Conservation (phyloP, 176 grass and related monocot genomes). For the Carex parvula region DNA sequence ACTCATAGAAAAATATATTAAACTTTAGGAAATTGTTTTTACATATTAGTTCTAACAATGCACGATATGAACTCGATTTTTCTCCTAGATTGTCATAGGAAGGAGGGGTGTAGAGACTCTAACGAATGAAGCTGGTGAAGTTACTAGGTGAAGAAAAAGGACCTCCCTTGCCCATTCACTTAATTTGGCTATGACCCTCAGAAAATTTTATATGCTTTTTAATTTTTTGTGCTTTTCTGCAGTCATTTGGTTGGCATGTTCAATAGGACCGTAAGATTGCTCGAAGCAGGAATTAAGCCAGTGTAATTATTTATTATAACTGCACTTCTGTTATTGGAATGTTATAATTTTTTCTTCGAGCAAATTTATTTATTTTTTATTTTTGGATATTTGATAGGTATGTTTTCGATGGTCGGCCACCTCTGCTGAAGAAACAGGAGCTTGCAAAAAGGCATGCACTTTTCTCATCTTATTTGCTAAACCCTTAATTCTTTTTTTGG, state of each 20-base stretch:
- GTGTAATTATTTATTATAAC: slow-evolving; percentile 53
- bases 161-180: background rate
- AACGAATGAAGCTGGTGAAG: slow-evolving; percentile 85
- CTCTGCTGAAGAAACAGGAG: slow-evolving; percentile 81
- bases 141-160: slow-evolving; percentile 57
- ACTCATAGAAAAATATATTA: background rate
- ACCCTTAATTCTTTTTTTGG: slow-evolving; percentile 22
- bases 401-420: slow-evolving; percentile 95
- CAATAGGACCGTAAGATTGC: slow-evolving; percentile 69
- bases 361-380: slow-evolving; percentile 33
- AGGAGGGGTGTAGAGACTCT: slow-evolving; percentile 67
- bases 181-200: background rate
- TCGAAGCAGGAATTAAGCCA: slow-evolving; percentile 90
- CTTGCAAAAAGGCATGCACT: slow-evolving; percentile 56
- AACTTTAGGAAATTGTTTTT: background rate
- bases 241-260: slow-evolving; percentile 95
- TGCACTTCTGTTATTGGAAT: slow-evolving; percentile 9
- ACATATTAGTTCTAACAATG: background rate
- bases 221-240: background rate
- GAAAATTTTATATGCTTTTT: background rate
- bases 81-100: slow-evolving; percentile 70
- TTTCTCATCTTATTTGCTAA: slow-evolving; percentile 12
- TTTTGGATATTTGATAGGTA: slow-evolving; percentile 39
- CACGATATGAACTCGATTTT: slow-evolving; percentile 12
- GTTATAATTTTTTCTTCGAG: background rate